Evolutionary conservation across 2,329 filamentous ascomycete genomes (phyloP).

Genomic region (Paecilomyces sp.): DNA sequence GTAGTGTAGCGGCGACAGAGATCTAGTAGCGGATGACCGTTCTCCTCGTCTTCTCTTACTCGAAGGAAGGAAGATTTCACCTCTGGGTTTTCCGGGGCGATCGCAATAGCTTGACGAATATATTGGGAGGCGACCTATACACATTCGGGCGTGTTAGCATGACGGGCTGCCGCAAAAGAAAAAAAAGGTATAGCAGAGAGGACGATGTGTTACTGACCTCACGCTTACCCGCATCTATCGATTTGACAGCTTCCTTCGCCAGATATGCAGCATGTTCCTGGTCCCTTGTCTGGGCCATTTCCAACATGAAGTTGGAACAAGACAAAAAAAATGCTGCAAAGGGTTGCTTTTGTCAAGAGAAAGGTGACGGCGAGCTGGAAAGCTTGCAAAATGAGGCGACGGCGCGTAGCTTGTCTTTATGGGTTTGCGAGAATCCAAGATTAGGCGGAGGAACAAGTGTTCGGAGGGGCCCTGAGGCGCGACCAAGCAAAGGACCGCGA

Average conservation of each 20-base stretch:
- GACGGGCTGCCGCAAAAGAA: slow-evolving; percentile 1
- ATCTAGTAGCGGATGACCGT: slow-evolving; percentile 36
- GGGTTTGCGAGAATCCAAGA: neutral
- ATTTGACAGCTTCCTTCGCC: slow-evolving; percentile 40
- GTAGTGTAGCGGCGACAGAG: slow-evolving; percentile 37
- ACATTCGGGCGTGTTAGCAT: neutral
- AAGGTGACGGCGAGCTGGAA: neutral
- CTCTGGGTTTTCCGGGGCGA: slow-evolving; percentile 37
- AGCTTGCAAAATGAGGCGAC: neutral
- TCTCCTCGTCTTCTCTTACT: slow-evolving; percentile 35
- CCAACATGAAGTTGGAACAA: slow-evolving; percentile 5
- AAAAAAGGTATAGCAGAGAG: neutral
- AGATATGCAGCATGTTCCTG: slow-evolving; percentile 40
- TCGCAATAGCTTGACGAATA: slow-evolving; percentile 41
- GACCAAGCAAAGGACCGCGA: neutral
- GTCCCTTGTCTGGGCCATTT: slow-evolving; percentile 36
- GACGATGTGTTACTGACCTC: slow-evolving; percentile 27
- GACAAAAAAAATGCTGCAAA: neutral
- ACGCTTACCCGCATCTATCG: slow-evolving; percentile 38
- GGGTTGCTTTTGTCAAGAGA: neutral
- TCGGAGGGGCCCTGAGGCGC: neutral
- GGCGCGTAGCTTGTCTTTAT: neutral
- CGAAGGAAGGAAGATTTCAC: slow-evolving; percentile 40
- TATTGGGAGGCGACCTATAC: slow-evolving; percentile 39
- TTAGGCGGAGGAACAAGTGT: neutral